Base-by-base conservation (phyloP, 805 yeast genomes). In the Metschnikowia bowlesiae region DNA sequence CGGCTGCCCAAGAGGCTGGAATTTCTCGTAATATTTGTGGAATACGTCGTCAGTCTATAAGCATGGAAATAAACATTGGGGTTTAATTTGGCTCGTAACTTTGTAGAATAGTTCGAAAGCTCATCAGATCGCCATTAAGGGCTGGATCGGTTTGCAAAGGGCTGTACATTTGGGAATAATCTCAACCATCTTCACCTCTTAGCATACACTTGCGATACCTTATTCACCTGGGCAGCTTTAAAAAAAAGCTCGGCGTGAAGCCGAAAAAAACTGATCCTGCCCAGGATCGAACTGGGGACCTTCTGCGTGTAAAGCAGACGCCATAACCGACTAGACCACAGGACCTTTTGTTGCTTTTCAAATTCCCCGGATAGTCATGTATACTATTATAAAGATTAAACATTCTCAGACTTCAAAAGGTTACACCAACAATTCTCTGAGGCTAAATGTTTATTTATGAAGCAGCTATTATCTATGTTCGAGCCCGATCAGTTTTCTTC, bases 271-370 rank as follows among this genome's bases (percentile, higher is more conserved):
- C 41, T 90, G 97, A 89, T 86, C 89, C 84, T 87, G 90, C 97
- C 97, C 97, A 91, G 97, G 97, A 89, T 92, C 97, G 97, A 92
- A 92, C 97, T 90, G 97, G 97, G 97, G 97, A 92, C 97, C 90
- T 88, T 88, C 94, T 89, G 96, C 97, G 97, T 91, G 97, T 91
- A 89, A 91, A 89, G 97, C 97, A 90, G 94, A 88, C 87, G 97
- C 96, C 97, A 91, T 91, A 83, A 90, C 97, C 97, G 75, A 90
- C 97, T 90, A 90, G 96, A 90, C 97, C 97, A 90, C 90, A 85
- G 83, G 84, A 84, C 94, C 94, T 70, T 50, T 62, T 63, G 6
- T 10, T n/a, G 6, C 6, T 3, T 18, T 8, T 33, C 0, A 1
- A 3, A 0, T 1, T 9, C 16, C 5, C 0, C 8, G 2, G 5